A percentile compares a stretch with the other conserved stretches of the same genome.
These are phyloP conservation scores for Ustilago loliicola DNA, from an alignment of 1,284 basidiomycete genomes.

Conservation along the genomic window DNA sequence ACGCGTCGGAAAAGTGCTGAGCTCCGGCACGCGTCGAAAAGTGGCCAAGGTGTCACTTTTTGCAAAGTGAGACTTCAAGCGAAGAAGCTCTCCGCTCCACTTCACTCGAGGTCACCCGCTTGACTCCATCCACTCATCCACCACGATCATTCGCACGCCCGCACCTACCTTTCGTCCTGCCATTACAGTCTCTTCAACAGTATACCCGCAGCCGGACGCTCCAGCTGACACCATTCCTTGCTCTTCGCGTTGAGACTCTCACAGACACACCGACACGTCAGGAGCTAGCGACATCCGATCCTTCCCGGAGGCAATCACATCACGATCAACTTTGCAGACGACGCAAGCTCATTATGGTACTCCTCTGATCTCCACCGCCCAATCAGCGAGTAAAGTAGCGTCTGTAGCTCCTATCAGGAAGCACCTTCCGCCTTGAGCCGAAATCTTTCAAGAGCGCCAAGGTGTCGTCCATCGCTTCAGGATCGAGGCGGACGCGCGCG, in stretches of 20 bases:
- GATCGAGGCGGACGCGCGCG: conserved; percentile 24
- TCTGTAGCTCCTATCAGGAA: too few species aligned
- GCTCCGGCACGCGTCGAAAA: conserved; percentile 16
- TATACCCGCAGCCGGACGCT: neutral
- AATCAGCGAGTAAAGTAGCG: too few species aligned
- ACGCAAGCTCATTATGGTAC: neutral
- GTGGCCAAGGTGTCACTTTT: conserved; percentile 19
- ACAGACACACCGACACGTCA: neutral
- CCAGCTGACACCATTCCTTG: neutral
- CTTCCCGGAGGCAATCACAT: neutral
- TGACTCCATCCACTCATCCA: neutral
- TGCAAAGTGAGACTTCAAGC: conserved; percentile 1
- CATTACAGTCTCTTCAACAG: neutral
- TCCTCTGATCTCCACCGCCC: neutral
- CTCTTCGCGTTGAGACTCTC: too few species aligned
- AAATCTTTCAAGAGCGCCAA: too few species aligned
- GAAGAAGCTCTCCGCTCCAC: neutral
- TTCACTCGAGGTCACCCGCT: neutral
- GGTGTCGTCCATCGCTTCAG: conserved; percentile 18
- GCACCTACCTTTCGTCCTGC: neutral
- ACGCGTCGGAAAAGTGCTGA: conserved; percentile 11
- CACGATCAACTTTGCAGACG: neutral
- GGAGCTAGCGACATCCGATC: neutral
- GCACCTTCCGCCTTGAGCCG: too few species aligned
- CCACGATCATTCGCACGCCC: neutral